Base-by-base conservation (phyloP, 2,329 filamentous ascomycete genomes). In the Colletotrichum tanaceti region DNA sequence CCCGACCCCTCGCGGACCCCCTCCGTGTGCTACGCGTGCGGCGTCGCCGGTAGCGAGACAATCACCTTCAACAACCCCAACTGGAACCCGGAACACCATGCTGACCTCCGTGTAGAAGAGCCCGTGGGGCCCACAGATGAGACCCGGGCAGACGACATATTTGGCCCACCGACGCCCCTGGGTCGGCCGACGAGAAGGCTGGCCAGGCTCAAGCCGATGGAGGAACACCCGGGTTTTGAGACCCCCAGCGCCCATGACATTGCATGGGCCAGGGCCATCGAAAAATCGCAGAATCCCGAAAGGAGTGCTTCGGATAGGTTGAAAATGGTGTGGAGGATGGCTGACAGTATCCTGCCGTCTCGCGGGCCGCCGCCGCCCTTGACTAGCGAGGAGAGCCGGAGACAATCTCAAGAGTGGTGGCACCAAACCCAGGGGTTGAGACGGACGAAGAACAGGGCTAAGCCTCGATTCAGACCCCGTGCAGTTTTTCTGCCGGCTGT, bases 21-120 rank as follows among this genome's bases (percentile, higher is more conserved):
- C 11, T 58, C 62, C 38, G 47, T 61, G 13, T 69, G 62, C 38
- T 52, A 20, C 24, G 55, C 20, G 5, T 68, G 65, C 53, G 55
- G 55, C 43, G 16, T 11, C 10, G 14, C 35, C 4, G 62, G 65
- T 18, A 28, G 55, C 13, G 22, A 35, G 14, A 32, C 14, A 4
- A 11, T 54, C 6, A 18, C 11, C 2, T 50, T 67, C 13, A 4
- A 24, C 11, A 32, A 57, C 9, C 50, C 60, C 7, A 14, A 22
- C 16, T 44, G 32, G 24, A 54, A 14, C 18, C 38, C 20, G 4
- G 20, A 18, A 14, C n/a, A 7, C 24, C 32, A 7, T 58, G 22
- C 16, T 32, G 18, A 44, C 38, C 32, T 14, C 52, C 28, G 44
- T 18, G 3, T 35, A 22, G 38, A 16, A 24, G 39, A 53, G 39